A percentile compares a stretch with the other conserved stretches of the same genome.
These are phyloP conservation scores for Salvia splendens DNA, from an alignment of 257 asterid species.

Conservation along the genomic window DNA sequence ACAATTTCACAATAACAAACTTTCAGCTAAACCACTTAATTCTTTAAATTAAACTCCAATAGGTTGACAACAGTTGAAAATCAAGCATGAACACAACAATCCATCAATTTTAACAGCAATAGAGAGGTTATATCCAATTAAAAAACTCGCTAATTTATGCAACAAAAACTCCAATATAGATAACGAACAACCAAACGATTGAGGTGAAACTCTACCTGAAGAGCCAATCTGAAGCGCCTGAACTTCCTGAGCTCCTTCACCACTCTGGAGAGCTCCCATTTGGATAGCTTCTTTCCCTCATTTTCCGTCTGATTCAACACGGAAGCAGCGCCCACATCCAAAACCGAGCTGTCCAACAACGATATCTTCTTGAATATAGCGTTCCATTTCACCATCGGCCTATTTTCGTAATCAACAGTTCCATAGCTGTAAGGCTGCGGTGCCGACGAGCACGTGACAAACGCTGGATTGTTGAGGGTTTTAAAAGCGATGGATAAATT, in stretches of 20 bases:
- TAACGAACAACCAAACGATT: background rate
- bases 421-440: constrained; percentile 63
- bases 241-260: constrained; percentile 87
- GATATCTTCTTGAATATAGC: constrained; percentile 63
- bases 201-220: constrained; percentile 53
- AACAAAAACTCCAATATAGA: background rate
- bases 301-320: constrained; percentile 77
- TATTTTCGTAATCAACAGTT: constrained; percentile 60
- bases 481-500: constrained; percentile 29
- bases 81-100: background rate
- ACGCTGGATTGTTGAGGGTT: constrained; percentile 38
- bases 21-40: constrained; percentile 10
- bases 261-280: constrained; percentile 75
- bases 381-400: constrained; percentile 63
- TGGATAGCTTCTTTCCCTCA: constrained; percentile 58
- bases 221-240: constrained; percentile 70
- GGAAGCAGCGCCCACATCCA: constrained; percentile 47
- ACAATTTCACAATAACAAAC: no score
- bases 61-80: background rate
- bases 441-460: constrained; percentile 52
- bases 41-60: background rate
- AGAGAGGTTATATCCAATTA: background rate
- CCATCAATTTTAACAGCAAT: constrained; percentile 18
- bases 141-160: background rate
- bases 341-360: constrained; percentile 44